Percentiles rank a stretch among this genome's conserved stretches.
Evolutionary conservation across 345 rosid species (phyloP).

Genomic region (Salix arbutifolia): DNA sequence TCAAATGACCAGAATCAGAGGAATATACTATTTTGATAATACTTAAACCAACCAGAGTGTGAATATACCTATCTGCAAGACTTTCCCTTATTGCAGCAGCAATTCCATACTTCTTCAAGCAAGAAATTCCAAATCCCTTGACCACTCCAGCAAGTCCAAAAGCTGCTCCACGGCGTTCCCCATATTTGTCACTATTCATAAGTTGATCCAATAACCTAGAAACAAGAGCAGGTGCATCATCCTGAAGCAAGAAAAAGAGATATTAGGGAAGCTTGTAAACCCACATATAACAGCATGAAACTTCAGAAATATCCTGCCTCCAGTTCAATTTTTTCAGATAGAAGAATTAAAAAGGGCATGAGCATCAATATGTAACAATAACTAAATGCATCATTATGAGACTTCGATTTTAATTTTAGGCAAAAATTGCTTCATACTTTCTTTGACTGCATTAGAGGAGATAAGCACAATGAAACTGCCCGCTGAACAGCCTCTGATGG

Average conservation of each 20-base stretch:
- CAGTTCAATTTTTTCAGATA: neutral
- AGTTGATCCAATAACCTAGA: conserved; percentile 75
- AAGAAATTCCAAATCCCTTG: conserved; percentile 85
- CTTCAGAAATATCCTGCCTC: neutral
- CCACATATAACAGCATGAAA: neutral
- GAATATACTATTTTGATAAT: neutral
- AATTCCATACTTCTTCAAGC: conserved; percentile 78
- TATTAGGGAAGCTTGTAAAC: neutral
- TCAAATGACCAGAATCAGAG: neutral
- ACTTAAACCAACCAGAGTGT: neutral
- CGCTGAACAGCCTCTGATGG: conserved; percentile 99
- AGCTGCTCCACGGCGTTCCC: conserved; percentile 98
- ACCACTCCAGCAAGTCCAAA: conserved; percentile 96
- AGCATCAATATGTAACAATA: conserved; percentile 1
- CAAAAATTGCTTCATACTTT: conserved; percentile 45
- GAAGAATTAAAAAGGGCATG: neutral
- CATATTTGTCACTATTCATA: conserved; percentile 89
- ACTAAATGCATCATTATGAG: conserved; percentile 1
- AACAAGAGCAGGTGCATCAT: conserved; percentile 66
- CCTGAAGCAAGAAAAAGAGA: conserved; percentile 39
- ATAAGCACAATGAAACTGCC: conserved; percentile 82
- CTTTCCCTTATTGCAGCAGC: conserved; percentile 56
- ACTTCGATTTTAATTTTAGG: neutral
- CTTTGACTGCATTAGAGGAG: conserved; percentile 83
- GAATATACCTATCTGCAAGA: conserved; percentile 67